These are phyloP conservation scores for Clavaria fumosa DNA, from an alignment of 768 basidiomycete species.

Conservation along the genomic window DNA sequence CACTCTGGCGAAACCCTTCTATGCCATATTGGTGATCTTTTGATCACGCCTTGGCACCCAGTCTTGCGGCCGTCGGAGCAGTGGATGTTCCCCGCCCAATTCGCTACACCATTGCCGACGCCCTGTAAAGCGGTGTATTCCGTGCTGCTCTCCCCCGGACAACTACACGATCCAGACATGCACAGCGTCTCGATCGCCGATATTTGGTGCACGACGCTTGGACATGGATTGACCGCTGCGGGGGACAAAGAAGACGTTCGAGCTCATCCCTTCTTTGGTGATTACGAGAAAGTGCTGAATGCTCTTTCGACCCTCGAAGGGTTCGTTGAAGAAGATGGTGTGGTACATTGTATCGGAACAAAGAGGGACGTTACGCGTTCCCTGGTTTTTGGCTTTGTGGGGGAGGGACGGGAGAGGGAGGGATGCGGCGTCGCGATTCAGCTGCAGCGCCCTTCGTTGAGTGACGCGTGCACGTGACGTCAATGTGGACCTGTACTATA, in stretches of 20 bases:
- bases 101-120: neutral
- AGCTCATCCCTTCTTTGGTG: neutral
- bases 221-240: neutral
- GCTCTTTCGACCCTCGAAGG: neutral
- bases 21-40: neutral
- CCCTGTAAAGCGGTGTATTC: neutral
- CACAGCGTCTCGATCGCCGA: neutral
- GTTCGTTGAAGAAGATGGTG: neutral
- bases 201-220: neutral
- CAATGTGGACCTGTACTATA: too few species aligned
- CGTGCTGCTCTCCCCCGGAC: neutral
- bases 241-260: neutral
- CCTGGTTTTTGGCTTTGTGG: neutral
- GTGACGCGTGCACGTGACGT: too few species aligned
- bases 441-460: too few species aligned
- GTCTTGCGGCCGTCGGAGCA: neutral
- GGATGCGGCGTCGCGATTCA: too few species aligned
- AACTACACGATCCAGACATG: neutral
- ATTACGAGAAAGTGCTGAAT: neutral
- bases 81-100: neutral
- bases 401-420: too few species aligned
- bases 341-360: neutral
- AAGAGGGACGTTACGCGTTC: neutral
- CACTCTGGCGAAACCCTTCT: neutral
- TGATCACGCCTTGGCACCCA: neutral